Percentiles rank a stretch among this genome's conserved stretches.
These are phyloP conservation scores for Mollisiaceae sp. DNA, from an alignment of 2,329 filamentous ascomycete genomes.

Conservation along the genomic window DNA sequence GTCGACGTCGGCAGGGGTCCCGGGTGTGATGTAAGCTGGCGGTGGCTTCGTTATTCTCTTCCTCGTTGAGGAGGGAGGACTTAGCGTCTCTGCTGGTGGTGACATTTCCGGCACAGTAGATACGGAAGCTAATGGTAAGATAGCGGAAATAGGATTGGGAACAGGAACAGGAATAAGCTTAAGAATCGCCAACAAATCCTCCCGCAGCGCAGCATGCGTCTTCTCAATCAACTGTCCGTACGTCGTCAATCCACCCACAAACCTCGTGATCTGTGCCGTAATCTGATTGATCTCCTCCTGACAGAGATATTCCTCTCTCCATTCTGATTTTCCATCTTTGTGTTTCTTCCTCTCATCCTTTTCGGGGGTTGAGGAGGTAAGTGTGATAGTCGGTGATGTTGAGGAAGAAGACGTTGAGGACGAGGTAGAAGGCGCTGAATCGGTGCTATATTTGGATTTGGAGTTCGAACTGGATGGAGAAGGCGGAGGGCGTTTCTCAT, in stretches of 20 bases:
- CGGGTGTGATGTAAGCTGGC: not conserved
- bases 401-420: not conserved
- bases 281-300: not conserved
- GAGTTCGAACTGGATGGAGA: not conserved
- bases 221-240: constrained; percentile 5
- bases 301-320: not conserved
- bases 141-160: not conserved
- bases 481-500: not conserved
- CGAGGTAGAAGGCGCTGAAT: not conserved
- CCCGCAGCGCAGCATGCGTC: not conserved
- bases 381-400: not conserved
- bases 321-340: not conserved
- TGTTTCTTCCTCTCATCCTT: not conserved
- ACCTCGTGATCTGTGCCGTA: not conserved
- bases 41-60: not conserved
- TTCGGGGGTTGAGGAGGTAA: not conserved
- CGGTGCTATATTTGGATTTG: not conserved
- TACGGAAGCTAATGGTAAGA: too few species aligned
- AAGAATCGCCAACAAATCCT: not conserved
- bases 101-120: not conserved
- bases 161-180: not conserved
- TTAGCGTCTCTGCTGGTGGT: not conserved
- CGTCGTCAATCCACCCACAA: not conserved
- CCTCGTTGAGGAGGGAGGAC: not conserved
- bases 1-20: not conserved